Conservation (phyloP, 1,284 basidiomycete species). For the Austroboletus sp. region DNA sequence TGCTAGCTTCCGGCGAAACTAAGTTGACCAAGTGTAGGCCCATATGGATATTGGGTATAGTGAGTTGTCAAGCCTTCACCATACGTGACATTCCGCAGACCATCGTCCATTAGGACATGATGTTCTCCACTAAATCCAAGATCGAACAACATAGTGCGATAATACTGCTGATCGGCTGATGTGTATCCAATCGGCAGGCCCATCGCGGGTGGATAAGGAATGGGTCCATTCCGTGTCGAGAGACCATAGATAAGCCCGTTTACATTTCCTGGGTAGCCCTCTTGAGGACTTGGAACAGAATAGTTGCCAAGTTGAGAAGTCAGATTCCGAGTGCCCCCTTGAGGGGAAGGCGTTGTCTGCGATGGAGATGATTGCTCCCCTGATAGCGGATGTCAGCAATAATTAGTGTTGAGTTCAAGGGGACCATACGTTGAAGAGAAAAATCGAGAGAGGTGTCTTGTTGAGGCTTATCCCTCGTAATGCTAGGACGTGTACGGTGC, state of each 20-base stretch:
- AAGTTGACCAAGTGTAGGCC: slow-evolving; percentile 21
- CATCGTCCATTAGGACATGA: slow-evolving; percentile 21
- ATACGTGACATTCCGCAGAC: slow-evolving; percentile 24
- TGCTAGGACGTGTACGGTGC: slow-evolving; percentile 44
- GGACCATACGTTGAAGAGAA: slow-evolving; percentile 40
- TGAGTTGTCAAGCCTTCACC: slow-evolving; percentile 24
- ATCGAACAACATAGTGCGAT: slow-evolving; percentile 64
- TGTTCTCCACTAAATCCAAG: slow-evolving; percentile 52
- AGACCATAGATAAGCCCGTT: slow-evolving; percentile 15
- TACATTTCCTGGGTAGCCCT: slow-evolving; percentile 17
- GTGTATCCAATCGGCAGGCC: slow-evolving; percentile 27
- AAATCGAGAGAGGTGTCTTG: slow-evolving; percentile 41
- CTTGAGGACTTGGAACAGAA: slow-evolving; percentile 15
- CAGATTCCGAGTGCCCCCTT: slow-evolving; percentile 11
- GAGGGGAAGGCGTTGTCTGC: slow-evolving; percentile 25
- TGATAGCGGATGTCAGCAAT: slow-evolving; percentile 11
- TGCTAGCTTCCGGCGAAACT: slow-evolving; percentile 23
- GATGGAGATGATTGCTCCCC: slow-evolving; percentile 21
- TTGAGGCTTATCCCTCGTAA: slow-evolving; percentile 35
- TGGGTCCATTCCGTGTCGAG: slow-evolving; percentile 12
- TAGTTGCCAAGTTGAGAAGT: slow-evolving; percentile 18
- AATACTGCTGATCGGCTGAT: slow-evolving; percentile 57
- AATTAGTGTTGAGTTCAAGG: background rate
- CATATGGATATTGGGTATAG: slow-evolving; percentile 31
- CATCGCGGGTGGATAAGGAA: slow-evolving; percentile 13